Conservation (phyloP, 2,329 filamentous ascomycete species). For the Parascedosporium putredinis region DNA sequence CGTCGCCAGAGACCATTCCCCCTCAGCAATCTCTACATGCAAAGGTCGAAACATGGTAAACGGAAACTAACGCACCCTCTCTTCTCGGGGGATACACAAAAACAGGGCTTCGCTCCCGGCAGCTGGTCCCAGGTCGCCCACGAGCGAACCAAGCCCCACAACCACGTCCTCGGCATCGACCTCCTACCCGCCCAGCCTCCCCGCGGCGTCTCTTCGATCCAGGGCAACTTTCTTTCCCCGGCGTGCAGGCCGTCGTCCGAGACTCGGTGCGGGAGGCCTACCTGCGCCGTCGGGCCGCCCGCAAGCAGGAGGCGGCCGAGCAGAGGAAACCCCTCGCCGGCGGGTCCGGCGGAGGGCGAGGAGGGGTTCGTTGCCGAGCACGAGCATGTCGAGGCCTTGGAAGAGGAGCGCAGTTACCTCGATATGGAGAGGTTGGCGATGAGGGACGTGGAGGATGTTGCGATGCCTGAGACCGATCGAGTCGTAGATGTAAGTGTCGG, state of each 20-base stretch:
- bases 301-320: constrained; percentile 12
- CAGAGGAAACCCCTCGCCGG: constrained; percentile 8
- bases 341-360: constrained; percentile 7
- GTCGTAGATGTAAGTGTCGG: constrained; percentile 67
- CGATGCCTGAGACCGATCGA: constrained; percentile 17
- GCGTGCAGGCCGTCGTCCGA: constrained; percentile 66
- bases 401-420: constrained; percentile 49
- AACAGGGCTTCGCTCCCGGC: constrained; percentile 64
- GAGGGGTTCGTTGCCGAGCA: constrained; percentile 8
- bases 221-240: constrained; percentile 80
- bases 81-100: too few species aligned
- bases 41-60: too few species aligned
- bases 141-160: constrained; percentile 63
- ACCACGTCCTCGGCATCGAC: constrained; percentile 83
- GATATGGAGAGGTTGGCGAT: constrained; percentile 47
- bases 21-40: too few species aligned
- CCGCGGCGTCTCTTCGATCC: constrained; percentile 82
- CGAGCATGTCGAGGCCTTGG: constrained; percentile 12
- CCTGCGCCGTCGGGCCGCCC: constrained; percentile 34
- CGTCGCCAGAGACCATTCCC: too few species aligned
- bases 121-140: constrained; percentile 73
- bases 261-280: constrained; percentile 58
- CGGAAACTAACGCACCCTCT: too few species aligned
- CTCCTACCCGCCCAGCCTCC: constrained; percentile 88
- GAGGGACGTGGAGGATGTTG: constrained; percentile 19